Evolutionary conservation across 768 basidiomycete genomes (phyloP).

Genomic region (Panus rudis): DNA sequence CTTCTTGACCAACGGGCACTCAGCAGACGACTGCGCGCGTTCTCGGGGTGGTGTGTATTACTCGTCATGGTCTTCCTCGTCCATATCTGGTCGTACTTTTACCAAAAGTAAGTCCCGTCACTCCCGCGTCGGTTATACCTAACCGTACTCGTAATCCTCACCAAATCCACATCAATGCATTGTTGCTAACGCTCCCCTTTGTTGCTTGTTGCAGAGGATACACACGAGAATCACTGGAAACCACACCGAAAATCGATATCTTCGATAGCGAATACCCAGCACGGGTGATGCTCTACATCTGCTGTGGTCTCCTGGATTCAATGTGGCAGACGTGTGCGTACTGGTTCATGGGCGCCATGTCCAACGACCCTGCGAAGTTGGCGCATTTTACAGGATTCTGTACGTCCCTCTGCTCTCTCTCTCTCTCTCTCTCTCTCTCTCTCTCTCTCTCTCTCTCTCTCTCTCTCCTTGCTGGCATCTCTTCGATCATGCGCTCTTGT

Average conservation of each 20-base stretch:
- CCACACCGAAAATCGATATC: conserved; percentile 50
- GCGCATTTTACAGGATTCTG: conserved; percentile 80
- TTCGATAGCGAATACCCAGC: conserved; percentile 45
- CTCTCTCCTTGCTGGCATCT: no score
- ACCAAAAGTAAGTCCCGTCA: conserved; percentile 30
- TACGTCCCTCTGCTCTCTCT: conserved; percentile 30
- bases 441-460: not conserved
- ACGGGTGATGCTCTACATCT: conserved; percentile 57
- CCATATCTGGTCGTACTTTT: conserved; percentile 72
- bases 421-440: not conserved
- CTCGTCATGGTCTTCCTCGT: conserved; percentile 58
- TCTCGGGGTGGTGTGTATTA: conserved; percentile 58
- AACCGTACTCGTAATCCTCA: no score
- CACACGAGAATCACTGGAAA: conserved; percentile 42
- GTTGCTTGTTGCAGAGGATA: conserved; percentile 37
- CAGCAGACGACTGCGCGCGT: conserved; percentile 63
- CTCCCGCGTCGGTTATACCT: no score
- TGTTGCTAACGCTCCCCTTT: not conserved
- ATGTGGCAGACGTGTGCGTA: conserved; percentile 84
- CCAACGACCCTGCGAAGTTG: conserved; percentile 72
- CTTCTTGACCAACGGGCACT: conserved; percentile 54
- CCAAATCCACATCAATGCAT: not conserved
- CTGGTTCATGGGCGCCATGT: conserved; percentile 84
- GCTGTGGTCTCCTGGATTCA: conserved; percentile 69
- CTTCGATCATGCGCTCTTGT: conserved; percentile 2